phyloP scores from a whole-genome alignment of 768 basidiomycete species.

The Leccinum barrowsii region DNA sequence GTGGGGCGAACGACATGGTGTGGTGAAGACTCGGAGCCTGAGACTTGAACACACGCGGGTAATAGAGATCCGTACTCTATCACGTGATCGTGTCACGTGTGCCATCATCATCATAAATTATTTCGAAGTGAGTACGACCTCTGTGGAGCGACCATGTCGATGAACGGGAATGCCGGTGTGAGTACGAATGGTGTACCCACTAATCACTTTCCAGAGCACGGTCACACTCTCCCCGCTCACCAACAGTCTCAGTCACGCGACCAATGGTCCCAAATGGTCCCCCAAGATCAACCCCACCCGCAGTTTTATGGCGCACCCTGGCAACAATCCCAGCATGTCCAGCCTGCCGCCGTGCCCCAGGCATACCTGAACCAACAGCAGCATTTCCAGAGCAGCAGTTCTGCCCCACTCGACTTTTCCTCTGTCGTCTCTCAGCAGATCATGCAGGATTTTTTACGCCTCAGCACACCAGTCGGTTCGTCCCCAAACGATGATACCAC shows the following conservation, averaged over 20 bases:
- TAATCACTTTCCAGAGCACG: conserved; percentile 13
- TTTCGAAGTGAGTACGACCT: neutral
- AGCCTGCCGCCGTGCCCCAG: conserved; percentile 29
- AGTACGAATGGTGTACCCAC: conserved; percentile 13
- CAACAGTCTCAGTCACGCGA: conserved; percentile 22
- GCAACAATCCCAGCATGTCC: conserved; percentile 33
- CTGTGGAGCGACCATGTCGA: conserved; percentile 12
- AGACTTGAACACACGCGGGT: neutral
- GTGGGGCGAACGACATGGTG: conserved; percentile 23
- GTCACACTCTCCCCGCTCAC: conserved; percentile 15
- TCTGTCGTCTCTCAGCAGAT: conserved; percentile 46
- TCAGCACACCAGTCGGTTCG: conserved; percentile 51
- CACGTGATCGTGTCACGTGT: conserved; percentile 24
- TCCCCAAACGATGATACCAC: conserved; percentile 53
- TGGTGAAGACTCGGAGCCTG: neutral
- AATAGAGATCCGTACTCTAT: neutral
- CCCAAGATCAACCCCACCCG: conserved; percentile 24
- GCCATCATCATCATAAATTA: neutral
- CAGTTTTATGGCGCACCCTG: conserved; percentile 28
- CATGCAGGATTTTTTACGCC: conserved; percentile 51
- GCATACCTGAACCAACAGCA: conserved; percentile 17
- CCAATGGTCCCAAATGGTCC: conserved; percentile 23
- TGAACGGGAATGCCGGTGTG: conserved; percentile 8
- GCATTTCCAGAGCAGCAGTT: conserved; percentile 18
- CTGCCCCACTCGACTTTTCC: conserved; percentile 32